Evolutionary conservation across 2,329 filamentous ascomycete genomes (phyloP).

Genomic region (Claviceps digitariae): DNA sequence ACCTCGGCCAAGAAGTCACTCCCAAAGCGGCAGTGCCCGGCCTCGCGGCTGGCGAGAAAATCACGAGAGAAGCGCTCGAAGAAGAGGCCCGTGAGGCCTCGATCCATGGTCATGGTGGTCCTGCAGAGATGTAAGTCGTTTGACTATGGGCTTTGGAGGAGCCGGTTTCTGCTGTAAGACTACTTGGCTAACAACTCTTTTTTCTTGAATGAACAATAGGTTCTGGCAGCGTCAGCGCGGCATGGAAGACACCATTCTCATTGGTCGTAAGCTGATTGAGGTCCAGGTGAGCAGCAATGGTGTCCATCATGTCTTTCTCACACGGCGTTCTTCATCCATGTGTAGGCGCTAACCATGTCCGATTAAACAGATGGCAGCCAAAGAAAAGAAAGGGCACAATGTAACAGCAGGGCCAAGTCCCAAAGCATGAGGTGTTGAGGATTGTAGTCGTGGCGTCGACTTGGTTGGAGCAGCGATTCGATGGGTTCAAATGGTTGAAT

Average conservation of each 20-base stretch:
- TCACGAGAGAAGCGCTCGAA: constrained; percentile 51
- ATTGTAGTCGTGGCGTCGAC: too few species aligned
- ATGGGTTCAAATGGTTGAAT: neutral
- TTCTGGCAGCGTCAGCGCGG: constrained; percentile 51
- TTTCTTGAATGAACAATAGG: constrained; percentile 16
- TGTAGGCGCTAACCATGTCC: neutral
- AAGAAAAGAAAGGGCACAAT: neutral
- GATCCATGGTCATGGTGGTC: constrained; percentile 31
- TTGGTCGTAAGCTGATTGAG: constrained; percentile 42
- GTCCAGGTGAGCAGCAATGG: constrained; percentile 20
- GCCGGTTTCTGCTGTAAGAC: neutral
- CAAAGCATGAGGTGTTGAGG: neutral
- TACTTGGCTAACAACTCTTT: neutral
- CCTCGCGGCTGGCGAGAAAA: constrained; percentile 42
- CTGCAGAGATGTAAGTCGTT: constrained; percentile 34
- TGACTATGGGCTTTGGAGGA: neutral
- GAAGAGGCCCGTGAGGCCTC: constrained; percentile 44
- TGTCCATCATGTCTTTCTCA: too few species aligned
- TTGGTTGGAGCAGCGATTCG: neutral
- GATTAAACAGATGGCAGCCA: neutral
- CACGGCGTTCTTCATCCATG: neutral
- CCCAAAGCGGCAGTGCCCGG: constrained; percentile 33
- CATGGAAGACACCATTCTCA: constrained; percentile 41
- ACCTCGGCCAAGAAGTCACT: constrained; percentile 43
- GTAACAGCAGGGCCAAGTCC: neutral